A percentile compares a stretch with the other conserved stretches of the same genome.
phyloP scores from a whole-genome alignment of 768 basidiomycete species.

The Holtermannia corniformis region DNA sequence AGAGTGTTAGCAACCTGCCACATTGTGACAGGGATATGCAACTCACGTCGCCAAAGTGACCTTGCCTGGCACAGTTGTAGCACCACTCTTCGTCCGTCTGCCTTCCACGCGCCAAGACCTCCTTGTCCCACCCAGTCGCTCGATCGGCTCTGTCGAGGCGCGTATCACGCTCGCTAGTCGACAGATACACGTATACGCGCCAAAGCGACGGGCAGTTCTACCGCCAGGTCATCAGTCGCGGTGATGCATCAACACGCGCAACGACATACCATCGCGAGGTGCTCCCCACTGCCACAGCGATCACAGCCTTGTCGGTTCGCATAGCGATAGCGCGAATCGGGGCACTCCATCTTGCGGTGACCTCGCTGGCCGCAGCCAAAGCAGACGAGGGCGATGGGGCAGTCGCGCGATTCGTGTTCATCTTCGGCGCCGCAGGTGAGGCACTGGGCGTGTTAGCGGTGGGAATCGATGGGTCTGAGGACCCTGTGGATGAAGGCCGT shows the following conservation, averaged over 20 bases:
- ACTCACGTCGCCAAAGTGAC: constrained; percentile 34
- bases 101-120: constrained; percentile 20
- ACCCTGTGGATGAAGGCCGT: background rate
- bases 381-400: constrained; percentile 29
- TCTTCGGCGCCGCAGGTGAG: constrained; percentile 30
- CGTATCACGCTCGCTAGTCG: constrained; percentile 3
- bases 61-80: constrained; percentile 32
- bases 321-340: constrained; percentile 13
- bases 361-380: constrained; percentile 30
- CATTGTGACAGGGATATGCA: background rate
- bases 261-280: constrained; percentile 23
- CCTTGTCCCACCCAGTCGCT: constrained; percentile 22
- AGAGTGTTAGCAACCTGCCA: constrained; percentile 1
- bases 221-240: background rate
- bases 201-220: constrained; percentile 29
- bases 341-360: constrained; percentile 24
- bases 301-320: constrained; percentile 22
- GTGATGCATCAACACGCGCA: background rate
- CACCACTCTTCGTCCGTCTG: constrained; percentile 22
- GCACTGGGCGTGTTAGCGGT: constrained; percentile 11
- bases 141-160: constrained; percentile 7
- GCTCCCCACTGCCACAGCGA: constrained; percentile 27
- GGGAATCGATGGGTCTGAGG: too few species aligned
- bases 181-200: constrained; percentile 27
- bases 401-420: constrained; percentile 27